Percentiles rank a stretch among this genome's conserved stretches.
Evolutionary conservation across 2,329 filamentous ascomycete species (phyloP).

Genomic region (Hymenoscyphus linearis): DNA sequence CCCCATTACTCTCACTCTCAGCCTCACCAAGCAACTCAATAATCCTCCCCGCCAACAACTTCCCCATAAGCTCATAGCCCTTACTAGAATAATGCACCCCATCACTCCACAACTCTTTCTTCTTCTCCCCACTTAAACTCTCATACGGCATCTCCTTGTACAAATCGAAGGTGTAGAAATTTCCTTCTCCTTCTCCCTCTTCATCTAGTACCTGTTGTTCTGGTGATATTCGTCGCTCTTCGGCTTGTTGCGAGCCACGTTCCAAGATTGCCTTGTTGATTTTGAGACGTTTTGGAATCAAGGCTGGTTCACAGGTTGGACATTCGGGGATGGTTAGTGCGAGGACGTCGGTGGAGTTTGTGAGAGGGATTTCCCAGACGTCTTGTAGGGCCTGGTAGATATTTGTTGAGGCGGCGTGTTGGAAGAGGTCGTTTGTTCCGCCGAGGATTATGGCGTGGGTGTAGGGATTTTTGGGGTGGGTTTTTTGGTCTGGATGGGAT

Average conservation of each 20-base stretch:
- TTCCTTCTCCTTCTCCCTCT: not conserved
- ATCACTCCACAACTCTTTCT: conserved; percentile 37
- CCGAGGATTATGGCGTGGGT: conserved; percentile 61
- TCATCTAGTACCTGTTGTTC: not conserved
- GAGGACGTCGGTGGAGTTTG: conserved; percentile 49
- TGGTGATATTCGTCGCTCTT: not conserved
- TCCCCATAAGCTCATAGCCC: conserved; percentile 60
- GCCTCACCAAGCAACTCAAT: conserved; percentile 36
- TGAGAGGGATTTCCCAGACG: conserved; percentile 46
- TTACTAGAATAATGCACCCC: conserved; percentile 52
- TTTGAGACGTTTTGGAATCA: not conserved
- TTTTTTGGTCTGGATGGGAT: conserved; percentile 15
- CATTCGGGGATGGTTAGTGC: conserved; percentile 59
- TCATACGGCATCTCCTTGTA: conserved; percentile 51
- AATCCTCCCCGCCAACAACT: conserved; percentile 48
- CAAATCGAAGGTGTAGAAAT: conserved; percentile 36
- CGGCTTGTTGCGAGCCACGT: not conserved
- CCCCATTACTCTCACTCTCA: conserved; percentile 41
- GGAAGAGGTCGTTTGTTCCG: conserved; percentile 58
- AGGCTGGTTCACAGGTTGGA: not conserved
- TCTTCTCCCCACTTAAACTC: conserved; percentile 35
- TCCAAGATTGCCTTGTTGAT: conserved; percentile 2
- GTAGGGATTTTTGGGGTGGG: conserved; percentile 17
- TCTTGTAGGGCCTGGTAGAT: conserved; percentile 46
- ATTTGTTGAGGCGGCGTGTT: conserved; percentile 32